phyloP scores from a whole-genome alignment of 2,329 filamentous ascomycete species.

The Chaetomiaceae sp. region DNA sequence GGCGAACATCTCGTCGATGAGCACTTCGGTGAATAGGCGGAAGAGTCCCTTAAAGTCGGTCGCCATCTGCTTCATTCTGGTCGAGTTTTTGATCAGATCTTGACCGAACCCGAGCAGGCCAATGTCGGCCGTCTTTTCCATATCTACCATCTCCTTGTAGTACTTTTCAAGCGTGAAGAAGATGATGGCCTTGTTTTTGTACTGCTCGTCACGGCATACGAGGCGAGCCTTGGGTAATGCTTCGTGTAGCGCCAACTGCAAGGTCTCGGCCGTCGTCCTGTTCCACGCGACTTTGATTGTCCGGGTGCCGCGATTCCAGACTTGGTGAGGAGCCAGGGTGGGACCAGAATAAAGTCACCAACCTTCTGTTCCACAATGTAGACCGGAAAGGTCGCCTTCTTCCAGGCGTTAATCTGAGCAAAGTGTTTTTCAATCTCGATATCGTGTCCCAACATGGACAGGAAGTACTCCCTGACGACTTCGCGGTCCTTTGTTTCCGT shows the following conservation, averaged over 20 bases:
- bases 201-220: constrained; percentile 95
- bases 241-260: constrained; percentile 80
- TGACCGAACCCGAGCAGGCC: constrained; percentile 46
- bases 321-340: constrained; percentile 92
- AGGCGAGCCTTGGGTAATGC: constrained; percentile 83
- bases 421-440: constrained; percentile 97
- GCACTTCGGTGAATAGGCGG: constrained; percentile 67
- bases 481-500: constrained; percentile 91
- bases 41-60: constrained; percentile 82
- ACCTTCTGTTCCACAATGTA: constrained; percentile 87
- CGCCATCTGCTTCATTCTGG: constrained; percentile 60
- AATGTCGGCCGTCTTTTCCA: constrained; percentile 47
- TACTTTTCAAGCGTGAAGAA: constrained; percentile 86
- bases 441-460: constrained; percentile 89
- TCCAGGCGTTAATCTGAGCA: constrained; percentile 92
- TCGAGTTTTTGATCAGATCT: constrained; percentile 38
- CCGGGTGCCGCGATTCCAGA: constrained; percentile 94
- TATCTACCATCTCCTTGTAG: constrained; percentile 51
- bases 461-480: constrained; percentile 87
- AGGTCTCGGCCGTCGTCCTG: constrained; percentile 83
- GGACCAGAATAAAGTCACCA: constrained; percentile 91
- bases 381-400: constrained; percentile 86
- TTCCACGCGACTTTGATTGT: constrained; percentile 99
- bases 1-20: constrained; percentile 83
- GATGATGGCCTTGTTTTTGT: constrained; percentile 96